phyloP scores from a whole-genome alignment of 345 rosid species.

The Citrus trifoliata region DNA sequence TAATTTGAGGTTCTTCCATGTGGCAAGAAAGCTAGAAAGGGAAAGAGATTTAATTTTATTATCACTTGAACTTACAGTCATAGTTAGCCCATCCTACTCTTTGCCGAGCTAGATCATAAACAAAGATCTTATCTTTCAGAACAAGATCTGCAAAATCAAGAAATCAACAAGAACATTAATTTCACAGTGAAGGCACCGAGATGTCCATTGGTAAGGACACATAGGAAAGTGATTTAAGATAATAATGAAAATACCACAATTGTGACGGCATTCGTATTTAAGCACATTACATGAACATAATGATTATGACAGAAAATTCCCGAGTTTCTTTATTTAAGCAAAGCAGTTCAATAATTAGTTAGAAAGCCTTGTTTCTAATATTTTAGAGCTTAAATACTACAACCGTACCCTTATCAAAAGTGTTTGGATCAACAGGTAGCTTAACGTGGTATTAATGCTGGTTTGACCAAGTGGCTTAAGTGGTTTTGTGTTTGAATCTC shows the following conservation, averaged over 20 bases:
- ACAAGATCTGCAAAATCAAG: conserved; percentile 70
- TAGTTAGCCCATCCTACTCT: conserved; percentile 89
- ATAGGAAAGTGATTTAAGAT: not conserved
- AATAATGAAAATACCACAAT: not conserved
- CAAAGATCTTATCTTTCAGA: conserved; percentile 87
- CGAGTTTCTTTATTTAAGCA: not conserved
- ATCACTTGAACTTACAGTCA: conserved; percentile 69
- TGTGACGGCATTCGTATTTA: not conserved
- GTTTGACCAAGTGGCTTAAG: not conserved
- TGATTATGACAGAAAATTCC: not conserved
- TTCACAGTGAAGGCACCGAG: not conserved
- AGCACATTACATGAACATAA: not conserved
- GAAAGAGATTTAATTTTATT: not conserved
- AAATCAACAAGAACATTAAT: not conserved
- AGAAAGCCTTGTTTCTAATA: not conserved
- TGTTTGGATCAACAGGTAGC: not conserved
- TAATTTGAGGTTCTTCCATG: not conserved
- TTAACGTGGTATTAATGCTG: not conserved
- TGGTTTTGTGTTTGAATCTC: not conserved
- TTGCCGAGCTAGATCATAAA: conserved; percentile 80
- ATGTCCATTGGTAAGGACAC: not conserved
- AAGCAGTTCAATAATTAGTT: not conserved
- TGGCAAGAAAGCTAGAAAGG: not conserved
- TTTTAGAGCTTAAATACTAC: not conserved
- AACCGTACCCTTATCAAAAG: not conserved